Evolutionary conservation across 1,284 basidiomycete genomes (phyloP).

Genomic region (Moesziomyces parantarcticus): DNA sequence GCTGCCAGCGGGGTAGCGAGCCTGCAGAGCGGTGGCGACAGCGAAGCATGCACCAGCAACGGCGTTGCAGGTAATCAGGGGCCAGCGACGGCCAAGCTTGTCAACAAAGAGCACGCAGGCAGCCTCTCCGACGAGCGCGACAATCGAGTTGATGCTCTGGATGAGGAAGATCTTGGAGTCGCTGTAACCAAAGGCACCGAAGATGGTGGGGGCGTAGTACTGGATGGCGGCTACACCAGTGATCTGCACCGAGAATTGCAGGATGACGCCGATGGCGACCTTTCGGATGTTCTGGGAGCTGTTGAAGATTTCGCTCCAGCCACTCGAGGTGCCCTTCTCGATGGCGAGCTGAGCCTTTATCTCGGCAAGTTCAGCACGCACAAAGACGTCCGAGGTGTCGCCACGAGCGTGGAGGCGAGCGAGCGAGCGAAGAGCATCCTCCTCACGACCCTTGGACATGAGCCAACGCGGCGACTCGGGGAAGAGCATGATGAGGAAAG

Average conservation of each 20-base stretch:
- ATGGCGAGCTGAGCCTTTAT: slow-evolving; percentile 67
- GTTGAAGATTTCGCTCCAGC: slow-evolving; percentile 72
- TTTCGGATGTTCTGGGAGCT: slow-evolving; percentile 71
- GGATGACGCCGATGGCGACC: slow-evolving; percentile 69
- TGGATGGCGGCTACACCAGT: slow-evolving; percentile 72
- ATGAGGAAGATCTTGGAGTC: slow-evolving; percentile 72
- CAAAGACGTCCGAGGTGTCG: slow-evolving; percentile 70
- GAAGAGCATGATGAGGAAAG: slow-evolving; percentile 72
- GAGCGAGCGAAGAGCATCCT: slow-evolving; percentile 70
- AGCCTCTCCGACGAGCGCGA: slow-evolving; percentile 74
- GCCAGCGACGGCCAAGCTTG: slow-evolving; percentile 72
- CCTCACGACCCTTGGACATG: slow-evolving; percentile 72
- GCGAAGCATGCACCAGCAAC: slow-evolving; percentile 73
- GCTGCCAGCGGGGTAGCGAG: slow-evolving; percentile 71
- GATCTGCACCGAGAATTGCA: slow-evolving; percentile 71
- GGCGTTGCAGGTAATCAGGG: slow-evolving; percentile 74
- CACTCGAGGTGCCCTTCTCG: slow-evolving; percentile 47
- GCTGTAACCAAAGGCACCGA: slow-evolving; percentile 70
- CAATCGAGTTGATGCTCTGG: slow-evolving; percentile 75
- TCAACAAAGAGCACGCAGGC: slow-evolving; percentile 75
- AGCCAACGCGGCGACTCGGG: slow-evolving; percentile 74
- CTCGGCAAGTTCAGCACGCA: slow-evolving; percentile 69
- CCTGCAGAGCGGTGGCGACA: slow-evolving; percentile 73
- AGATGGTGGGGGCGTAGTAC: slow-evolving; percentile 69
- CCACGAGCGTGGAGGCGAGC: slow-evolving; percentile 73